Conservation (phyloP, 805 yeast species). For the Saturnispora saitoi region DNA sequence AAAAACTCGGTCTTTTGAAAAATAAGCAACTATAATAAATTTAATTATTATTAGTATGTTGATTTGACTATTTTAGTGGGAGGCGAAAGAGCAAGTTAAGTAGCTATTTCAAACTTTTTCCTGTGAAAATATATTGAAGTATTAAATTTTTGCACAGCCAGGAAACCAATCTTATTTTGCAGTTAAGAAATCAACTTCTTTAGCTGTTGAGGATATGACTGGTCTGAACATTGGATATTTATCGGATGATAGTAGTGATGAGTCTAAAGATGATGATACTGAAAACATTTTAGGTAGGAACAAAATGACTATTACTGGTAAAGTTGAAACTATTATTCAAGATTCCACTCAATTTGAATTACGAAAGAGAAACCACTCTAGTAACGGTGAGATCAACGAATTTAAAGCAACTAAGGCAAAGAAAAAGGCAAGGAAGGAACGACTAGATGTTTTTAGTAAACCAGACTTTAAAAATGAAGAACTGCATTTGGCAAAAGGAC, state of each 20-base stretch:
- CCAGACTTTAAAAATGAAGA: slow-evolving; percentile 29
- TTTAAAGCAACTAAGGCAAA: slow-evolving; percentile 21
- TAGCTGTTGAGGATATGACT: neutral
- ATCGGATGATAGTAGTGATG: slow-evolving; percentile 1
- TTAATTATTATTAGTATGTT: too few relatives aligned
- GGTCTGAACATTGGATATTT: slow-evolving; percentile 2
- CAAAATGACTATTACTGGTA: slow-evolving; percentile 20
- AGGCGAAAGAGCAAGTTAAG: too few relatives aligned
- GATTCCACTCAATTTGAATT: slow-evolving; percentile 36
- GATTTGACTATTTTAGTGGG: too few relatives aligned
- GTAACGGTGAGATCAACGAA: slow-evolving; percentile 12
- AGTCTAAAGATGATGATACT: neutral
- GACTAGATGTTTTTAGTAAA: slow-evolving; percentile 16
- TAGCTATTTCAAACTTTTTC: too few relatives aligned
- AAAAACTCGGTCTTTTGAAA: too few relatives aligned
- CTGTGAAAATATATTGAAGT: too few relatives aligned
- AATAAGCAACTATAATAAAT: too few relatives aligned
- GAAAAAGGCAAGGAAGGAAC: slow-evolving; percentile 28
- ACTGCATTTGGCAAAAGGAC: slow-evolving; percentile 43
- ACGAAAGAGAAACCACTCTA: slow-evolving; percentile 32
- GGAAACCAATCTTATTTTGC: neutral
- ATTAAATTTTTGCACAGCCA: neutral
- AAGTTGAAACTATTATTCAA: slow-evolving; percentile 25
- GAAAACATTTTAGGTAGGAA: neutral
- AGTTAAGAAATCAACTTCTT: neutral